Percentiles rank a stretch among this genome's conserved stretches.
phyloP scores from a whole-genome alignment of 345 rosid species.

The Excoecaria agallocha region DNA sequence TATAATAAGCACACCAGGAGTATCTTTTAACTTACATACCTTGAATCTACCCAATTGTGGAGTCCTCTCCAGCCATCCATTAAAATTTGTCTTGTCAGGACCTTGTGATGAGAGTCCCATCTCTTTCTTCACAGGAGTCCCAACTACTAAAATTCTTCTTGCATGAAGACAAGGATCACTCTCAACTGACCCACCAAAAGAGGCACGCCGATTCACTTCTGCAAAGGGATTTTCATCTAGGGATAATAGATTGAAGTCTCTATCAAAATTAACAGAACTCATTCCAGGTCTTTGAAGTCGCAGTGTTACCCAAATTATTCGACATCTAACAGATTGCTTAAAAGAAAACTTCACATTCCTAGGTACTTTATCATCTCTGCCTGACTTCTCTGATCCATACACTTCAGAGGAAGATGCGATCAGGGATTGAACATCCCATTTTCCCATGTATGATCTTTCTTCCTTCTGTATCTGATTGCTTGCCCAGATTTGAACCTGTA shows the following conservation, averaged over 20 bases:
- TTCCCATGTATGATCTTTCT: conserved; percentile 80
- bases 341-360: conserved; percentile 82
- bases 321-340: conserved; percentile 73
- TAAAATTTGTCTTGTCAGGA: conserved; percentile 54
- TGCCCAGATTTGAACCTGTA: conserved; percentile 94
- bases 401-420: conserved; percentile 62
- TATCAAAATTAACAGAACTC: conserved; percentile 68
- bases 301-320: conserved; percentile 78
- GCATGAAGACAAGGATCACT: conserved; percentile 86
- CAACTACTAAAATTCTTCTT: conserved; percentile 65
- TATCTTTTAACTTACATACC: conserved; percentile 40
- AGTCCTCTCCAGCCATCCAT: conserved; percentile 69
- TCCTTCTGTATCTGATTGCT: conserved; percentile 77
- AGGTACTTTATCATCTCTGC: conserved; percentile 52
- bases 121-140: conserved; percentile 53
- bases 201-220: conserved; percentile 65
- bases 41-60: conserved; percentile 81
- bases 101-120: conserved; percentile 37
- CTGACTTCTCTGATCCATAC: conserved; percentile 64
- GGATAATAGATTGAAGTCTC: conserved; percentile 64
- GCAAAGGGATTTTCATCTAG: conserved; percentile 92
- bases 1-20: neutral
- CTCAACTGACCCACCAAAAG: conserved; percentile 70
- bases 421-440: conserved; percentile 88
- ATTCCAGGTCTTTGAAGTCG: conserved; percentile 82